Evolutionary conservation across 495 filamentous ascomycete species (phyloP).

Genomic region (Niebla homalea): DNA sequence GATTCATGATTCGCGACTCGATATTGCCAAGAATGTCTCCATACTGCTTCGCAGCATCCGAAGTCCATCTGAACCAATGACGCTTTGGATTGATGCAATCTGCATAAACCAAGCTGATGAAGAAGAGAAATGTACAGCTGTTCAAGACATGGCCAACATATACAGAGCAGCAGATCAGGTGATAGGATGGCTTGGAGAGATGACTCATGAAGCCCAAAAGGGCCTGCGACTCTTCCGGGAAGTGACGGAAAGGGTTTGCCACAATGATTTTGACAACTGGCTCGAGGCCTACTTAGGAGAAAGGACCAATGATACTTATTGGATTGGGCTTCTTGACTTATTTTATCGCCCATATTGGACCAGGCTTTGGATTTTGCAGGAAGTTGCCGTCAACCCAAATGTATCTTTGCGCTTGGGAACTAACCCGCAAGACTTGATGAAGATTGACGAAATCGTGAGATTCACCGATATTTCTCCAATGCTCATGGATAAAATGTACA

Average conservation of each 20-base stretch:
- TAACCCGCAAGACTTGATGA: background rate
- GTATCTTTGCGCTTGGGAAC: background rate
- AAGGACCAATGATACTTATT: background rate
- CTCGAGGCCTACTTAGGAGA: background rate
- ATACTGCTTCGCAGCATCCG: no score
- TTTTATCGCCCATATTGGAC: background rate
- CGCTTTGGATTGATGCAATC: no score
- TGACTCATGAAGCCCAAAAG: background rate
- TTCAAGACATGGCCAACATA: conserved; percentile 1
- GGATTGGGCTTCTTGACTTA: background rate
- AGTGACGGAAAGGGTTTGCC: background rate
- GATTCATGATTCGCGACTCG: no score
- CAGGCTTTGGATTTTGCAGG: background rate
- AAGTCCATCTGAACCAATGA: no score
- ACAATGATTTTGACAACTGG: background rate
- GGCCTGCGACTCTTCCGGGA: background rate
- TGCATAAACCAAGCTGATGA: no score
- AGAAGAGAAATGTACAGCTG: background rate
- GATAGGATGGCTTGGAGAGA: background rate
- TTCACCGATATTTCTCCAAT: no score
- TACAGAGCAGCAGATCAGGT: conserved; percentile 1
- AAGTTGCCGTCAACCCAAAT: background rate
- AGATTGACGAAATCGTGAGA: background rate
- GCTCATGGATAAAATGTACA: no score
- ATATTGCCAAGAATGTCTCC: no score